Conservation (phyloP, 495 filamentous ascomycete species). For the Aspergillus affinis region DNA sequence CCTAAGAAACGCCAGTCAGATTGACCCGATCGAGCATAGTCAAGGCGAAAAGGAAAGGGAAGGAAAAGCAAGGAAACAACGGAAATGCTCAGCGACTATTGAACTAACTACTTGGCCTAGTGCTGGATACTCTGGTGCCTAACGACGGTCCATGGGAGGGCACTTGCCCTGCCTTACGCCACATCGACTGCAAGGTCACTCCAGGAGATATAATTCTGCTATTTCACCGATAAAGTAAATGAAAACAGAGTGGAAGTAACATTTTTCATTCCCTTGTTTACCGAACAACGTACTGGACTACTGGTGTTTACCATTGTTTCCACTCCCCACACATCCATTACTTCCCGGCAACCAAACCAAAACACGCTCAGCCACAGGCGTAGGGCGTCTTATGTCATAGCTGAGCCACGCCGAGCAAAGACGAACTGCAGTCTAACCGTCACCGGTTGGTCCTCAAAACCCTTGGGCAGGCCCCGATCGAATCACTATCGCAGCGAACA, state of each 20-base stretch:
- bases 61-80: background rate
- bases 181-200: no score
- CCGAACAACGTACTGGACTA: no score
- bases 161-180: no score
- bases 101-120: background rate
- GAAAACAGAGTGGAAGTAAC: background rate
- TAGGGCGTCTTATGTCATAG: constrained; percentile 38
- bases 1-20: background rate
- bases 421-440: constrained; percentile 26
- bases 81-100: constrained; percentile 1
- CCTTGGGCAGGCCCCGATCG: background rate
- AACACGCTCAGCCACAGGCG: background rate
- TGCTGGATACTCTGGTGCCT: constrained; percentile 21
- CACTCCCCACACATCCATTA: background rate
- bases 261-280: no score
- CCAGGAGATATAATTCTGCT: no score
- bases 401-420: constrained; percentile 24
- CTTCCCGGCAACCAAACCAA: background rate
- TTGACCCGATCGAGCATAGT: background rate
- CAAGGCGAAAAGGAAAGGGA: background rate
- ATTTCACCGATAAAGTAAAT: background rate
- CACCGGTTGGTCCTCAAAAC: constrained; percentile 16
- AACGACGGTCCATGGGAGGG: constrained; percentile 8
- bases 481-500: constrained; percentile 4
- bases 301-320: background rate